phyloP scores from a whole-genome alignment of 2,329 filamentous ascomycete genomes.

The Colletotrichum sojae region DNA sequence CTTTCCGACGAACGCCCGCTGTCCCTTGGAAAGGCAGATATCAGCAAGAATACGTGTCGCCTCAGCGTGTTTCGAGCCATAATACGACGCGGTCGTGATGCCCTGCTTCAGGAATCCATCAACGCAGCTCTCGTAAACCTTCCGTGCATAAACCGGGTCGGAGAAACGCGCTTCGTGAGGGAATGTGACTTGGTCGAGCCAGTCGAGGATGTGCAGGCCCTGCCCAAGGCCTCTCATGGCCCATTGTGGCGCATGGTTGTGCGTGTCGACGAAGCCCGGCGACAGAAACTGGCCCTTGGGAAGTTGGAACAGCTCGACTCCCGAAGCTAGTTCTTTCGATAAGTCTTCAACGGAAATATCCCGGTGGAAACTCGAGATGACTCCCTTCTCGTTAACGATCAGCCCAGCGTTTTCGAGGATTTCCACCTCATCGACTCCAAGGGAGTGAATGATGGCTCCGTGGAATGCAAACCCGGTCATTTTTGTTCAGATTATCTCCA shows the following conservation, averaged over 20 bases:
- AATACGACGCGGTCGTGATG: constrained; percentile 74
- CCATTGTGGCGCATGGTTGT: constrained; percentile 76
- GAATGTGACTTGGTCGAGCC: constrained; percentile 76
- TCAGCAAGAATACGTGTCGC: constrained; percentile 72
- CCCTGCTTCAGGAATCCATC: constrained; percentile 73
- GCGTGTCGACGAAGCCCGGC: constrained; percentile 75
- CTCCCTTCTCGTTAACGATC: constrained; percentile 45
- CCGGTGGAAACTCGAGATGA: constrained; percentile 45
- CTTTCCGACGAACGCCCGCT: constrained; percentile 73
- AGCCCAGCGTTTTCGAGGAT: constrained; percentile 57
- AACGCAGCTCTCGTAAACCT: constrained; percentile 67
- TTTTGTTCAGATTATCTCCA: neutral
- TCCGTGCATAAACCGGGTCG: constrained; percentile 66
- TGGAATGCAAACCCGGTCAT: constrained; percentile 49
- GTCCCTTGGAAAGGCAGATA: constrained; percentile 65
- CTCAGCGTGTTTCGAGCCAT: constrained; percentile 68
- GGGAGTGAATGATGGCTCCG: constrained; percentile 59
- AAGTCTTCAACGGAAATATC: constrained; percentile 22
- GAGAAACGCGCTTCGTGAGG: constrained; percentile 73
- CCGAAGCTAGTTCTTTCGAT: constrained; percentile 3
- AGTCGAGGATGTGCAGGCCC: constrained; percentile 70
- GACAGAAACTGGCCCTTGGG: constrained; percentile 65
- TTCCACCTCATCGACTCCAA: constrained; percentile 48
- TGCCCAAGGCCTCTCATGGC: constrained; percentile 63
- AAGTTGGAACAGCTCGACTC: constrained; percentile 49